A percentile compares a stretch with the other conserved stretches of the same genome.
Conservation (phyloP, 2,329 filamentous ascomycete genomes). For the Fusarium phyllophilum region DNA sequence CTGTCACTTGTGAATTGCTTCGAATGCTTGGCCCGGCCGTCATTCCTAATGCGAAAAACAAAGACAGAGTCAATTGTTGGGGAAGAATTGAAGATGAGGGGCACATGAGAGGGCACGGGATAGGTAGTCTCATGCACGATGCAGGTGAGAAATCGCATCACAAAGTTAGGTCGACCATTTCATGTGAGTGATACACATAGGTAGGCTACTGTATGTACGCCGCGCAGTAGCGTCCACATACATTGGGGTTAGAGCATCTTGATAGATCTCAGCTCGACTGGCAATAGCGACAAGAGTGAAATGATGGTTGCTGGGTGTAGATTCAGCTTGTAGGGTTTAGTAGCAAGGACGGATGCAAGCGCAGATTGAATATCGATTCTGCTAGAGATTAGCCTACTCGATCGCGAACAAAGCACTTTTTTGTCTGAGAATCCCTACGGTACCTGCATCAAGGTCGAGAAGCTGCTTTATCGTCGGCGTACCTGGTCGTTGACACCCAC, state of each 20-base stretch:
- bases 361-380: conserved; percentile 19
- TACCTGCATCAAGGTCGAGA: conserved; percentile 10
- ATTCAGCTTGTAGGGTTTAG: conserved; percentile 5
- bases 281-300: conserved; percentile 4
- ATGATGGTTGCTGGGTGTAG: conserved; percentile 3
- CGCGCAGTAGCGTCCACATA: conserved; percentile 19
- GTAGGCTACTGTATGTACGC: not conserved
- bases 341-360: conserved; percentile 2
- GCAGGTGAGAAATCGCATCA: conserved; percentile 31
- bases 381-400: not conserved
- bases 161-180: conserved; percentile 10
- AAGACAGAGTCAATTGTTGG: not conserved
- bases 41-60: conserved; percentile 24
- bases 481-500: conserved; percentile 25
- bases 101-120: conserved; percentile 7
- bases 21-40: not conserved
- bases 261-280: conserved; percentile 28
- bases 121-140: conserved; percentile 32
- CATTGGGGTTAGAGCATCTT: conserved; percentile 11
- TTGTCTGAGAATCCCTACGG: conserved; percentile 2
- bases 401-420: conserved; percentile 22
- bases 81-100: conserved; percentile 7
- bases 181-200: conserved; percentile 30
- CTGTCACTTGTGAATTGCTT: conserved; percentile 18
- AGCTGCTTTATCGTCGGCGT: conserved; percentile 4